These are phyloP conservation scores for Grosmannia clavigera DNA, from an alignment of 2,329 filamentous ascomycete genomes.

Conservation along the genomic window DNA sequence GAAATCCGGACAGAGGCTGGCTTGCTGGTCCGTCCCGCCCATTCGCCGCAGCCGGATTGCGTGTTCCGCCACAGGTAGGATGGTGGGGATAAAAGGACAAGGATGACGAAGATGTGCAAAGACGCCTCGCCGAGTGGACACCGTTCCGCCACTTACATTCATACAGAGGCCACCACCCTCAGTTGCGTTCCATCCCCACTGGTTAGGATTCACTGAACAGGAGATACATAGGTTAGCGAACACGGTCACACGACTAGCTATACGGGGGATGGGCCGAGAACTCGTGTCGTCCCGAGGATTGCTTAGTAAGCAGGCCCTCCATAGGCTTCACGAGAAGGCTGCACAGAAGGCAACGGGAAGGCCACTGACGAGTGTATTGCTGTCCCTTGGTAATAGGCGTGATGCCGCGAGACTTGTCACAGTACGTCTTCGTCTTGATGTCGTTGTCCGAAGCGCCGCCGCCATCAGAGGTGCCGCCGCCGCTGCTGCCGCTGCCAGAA, in stretches of 20 bases:
- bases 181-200: constrained; percentile 34
- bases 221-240: neutral
- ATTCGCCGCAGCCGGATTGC: neutral
- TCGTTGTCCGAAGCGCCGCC: constrained; percentile 9
- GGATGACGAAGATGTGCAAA: neutral
- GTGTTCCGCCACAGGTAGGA: neutral
- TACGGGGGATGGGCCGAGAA: neutral
- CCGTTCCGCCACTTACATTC: constrained; percentile 29
- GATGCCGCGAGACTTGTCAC: constrained; percentile 32
- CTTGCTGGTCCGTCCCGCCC: neutral
- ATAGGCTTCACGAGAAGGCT: neutral
- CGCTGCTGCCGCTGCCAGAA: constrained; percentile 1
- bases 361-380: constrained; percentile 33
- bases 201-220: constrained; percentile 40
- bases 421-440: constrained; percentile 24
- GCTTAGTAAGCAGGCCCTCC: neutral
- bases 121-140: neutral
- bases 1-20: neutral
- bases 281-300: no score
- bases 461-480: constrained; percentile 1
- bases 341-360: neutral
- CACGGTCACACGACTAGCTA: neutral
- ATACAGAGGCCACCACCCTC: constrained; percentile 32
- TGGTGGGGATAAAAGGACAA: neutral
- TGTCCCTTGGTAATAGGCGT: constrained; percentile 28